Evolutionary conservation across 1,284 basidiomycete genomes (phyloP).

Genomic region (Vanrija humicola): DNA sequence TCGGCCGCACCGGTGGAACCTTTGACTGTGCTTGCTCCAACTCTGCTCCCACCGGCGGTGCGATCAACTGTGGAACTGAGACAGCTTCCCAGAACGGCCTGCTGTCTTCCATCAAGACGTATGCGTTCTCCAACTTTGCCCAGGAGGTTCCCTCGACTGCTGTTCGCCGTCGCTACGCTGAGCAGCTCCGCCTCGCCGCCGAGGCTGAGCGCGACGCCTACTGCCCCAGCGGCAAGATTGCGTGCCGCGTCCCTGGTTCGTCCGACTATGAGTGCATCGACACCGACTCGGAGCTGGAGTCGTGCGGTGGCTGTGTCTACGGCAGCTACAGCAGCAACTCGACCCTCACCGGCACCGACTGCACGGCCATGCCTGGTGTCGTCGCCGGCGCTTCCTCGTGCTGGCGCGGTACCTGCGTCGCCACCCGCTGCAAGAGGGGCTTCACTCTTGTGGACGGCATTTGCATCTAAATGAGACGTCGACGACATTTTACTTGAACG

Average conservation of each 20-base stretch:
- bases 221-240: neutral
- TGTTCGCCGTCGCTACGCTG: neutral
- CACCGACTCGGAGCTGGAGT: constrained; percentile 2
- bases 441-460: constrained; percentile 1
- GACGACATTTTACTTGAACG: no score
- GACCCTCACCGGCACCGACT: constrained; percentile 10
- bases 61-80: neutral
- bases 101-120: neutral
- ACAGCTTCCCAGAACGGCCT: neutral
- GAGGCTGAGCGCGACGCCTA: neutral
- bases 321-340: neutral
- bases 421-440: constrained; percentile 6
- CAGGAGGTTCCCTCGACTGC: neutral
- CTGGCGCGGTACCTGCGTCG: constrained; percentile 9
- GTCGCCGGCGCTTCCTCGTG: constrained; percentile 15
- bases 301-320: constrained; percentile 13
- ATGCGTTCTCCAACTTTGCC: neutral
- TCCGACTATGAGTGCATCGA: constrained; percentile 4
- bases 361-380: constrained; percentile 9
- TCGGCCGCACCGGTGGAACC: neutral
- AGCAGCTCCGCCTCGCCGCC: neutral
- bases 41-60: neutral
- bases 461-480: constrained; percentile 1
- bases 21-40: constrained; percentile 3
- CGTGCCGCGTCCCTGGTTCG: neutral